Evolutionary conservation across 768 basidiomycete genomes (phyloP), one percentile per base, ranked within the genome.

Genomic region (Panus rudis): DNA sequence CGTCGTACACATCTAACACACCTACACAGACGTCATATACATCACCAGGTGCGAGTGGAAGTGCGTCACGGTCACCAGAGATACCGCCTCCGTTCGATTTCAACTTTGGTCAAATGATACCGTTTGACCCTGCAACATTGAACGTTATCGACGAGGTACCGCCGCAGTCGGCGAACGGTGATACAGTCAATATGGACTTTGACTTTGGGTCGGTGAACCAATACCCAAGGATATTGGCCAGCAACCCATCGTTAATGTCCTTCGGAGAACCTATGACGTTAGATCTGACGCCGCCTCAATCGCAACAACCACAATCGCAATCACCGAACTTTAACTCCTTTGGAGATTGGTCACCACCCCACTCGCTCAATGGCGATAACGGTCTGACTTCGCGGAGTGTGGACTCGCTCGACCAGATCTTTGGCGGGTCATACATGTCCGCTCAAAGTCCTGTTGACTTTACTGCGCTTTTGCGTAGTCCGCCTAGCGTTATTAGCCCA

Each of bases 241-340:
- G 73, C 63, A 90, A 90, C 49, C 87, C 89, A 1, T 72, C 80
- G 64, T 90, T 84, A 69, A 87, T 85, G 69, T 86, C 87, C n/a
- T 84, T 84, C 57, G 75, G 81, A 7, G 68, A 69, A 41, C 63
- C 69, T 8, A 56, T 49, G 17, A 51, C 52, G 27, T 46, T 45
- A 21, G 61, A 62, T 42, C 47, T 48, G 27, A 39, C 51, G 6
- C 41, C 38, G 39, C 50, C 40, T 21, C 48, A 39, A 6, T 54
- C 41, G 21, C 45, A 45, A 11, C 50, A 20, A 23, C 41, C 13
- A 47, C 54, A 48, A 53, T 41, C 16, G 30, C 44, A 25, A 4
- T 47, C 39, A 54, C n/a, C n/a, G n/a, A n/a, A n/a, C n/a, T n/a
- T n/a, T n/a, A n/a, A 45, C 47, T 41, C 39, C 4, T 40, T 46